These are phyloP conservation scores for Gossypium mustelinum DNA, from an alignment of 345 rosid species.

Conservation along the genomic window DNA sequence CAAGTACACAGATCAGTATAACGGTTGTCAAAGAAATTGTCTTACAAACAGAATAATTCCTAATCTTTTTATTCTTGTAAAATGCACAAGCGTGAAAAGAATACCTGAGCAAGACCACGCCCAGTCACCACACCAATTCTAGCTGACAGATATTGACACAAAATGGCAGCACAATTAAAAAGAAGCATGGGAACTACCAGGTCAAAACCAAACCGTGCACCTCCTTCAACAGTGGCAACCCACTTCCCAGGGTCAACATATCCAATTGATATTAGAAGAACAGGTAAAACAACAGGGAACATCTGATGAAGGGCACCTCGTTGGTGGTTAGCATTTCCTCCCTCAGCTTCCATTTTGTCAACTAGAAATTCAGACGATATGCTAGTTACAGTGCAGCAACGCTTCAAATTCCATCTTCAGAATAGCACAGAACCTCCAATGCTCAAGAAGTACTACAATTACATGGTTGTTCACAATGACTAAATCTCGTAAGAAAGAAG, in stretches of 20 bases:
- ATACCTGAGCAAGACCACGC: constrained; percentile 84
- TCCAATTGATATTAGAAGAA: constrained; percentile 67
- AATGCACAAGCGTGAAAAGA: not conserved
- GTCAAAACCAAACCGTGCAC: constrained; percentile 82
- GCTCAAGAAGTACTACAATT: constrained; percentile 22
- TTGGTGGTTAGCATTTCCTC: constrained; percentile 32
- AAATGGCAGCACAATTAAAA: constrained; percentile 77
- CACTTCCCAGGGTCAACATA: constrained; percentile 97
- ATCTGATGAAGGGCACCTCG: constrained; percentile 41
- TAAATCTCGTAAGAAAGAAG: constrained; percentile 9
- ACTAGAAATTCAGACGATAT: constrained; percentile 18
- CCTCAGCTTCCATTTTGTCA: constrained; percentile 67
- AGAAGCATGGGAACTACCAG: constrained; percentile 57
- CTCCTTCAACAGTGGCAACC: constrained; percentile 88
- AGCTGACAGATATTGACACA: constrained; percentile 86
- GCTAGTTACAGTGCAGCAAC: constrained; percentile 2
- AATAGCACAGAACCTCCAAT: constrained; percentile 20
- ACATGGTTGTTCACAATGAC: constrained; percentile 25
- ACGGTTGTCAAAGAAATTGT: too few relatives aligned
- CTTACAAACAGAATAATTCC: too few relatives aligned
- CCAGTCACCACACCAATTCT: constrained; percentile 71
- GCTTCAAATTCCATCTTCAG: constrained; percentile 19
- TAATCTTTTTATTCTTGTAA: not conserved
- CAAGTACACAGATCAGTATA: too few relatives aligned
- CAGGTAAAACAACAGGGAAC: constrained; percentile 67